These are phyloP conservation scores for Mrakia blollopis DNA, from an alignment of 768 basidiomycete species.

Conservation along the genomic window DNA sequence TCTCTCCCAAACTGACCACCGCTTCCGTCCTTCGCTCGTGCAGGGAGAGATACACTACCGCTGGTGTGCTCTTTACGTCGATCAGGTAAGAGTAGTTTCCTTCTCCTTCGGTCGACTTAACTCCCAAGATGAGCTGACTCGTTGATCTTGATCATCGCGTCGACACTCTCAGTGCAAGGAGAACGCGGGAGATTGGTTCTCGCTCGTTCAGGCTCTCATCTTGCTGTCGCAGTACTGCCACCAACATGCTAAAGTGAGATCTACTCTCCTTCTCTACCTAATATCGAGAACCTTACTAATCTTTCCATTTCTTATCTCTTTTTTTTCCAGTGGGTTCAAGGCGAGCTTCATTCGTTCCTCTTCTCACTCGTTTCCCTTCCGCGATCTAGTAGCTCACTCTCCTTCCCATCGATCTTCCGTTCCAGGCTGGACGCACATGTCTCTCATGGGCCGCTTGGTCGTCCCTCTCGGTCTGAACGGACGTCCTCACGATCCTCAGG, in stretches of 20 bases:
- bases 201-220: neutral
- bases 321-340: neutral
- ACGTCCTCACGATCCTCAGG: neutral
- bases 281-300: neutral
- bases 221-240: neutral
- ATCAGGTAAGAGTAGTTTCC: neutral
- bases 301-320: neutral
- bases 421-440: neutral
- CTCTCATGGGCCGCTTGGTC: neutral
- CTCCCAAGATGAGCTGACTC: neutral
- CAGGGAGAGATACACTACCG: neutral
- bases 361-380: neutral
- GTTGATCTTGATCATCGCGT: neutral
- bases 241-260: neutral
- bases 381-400: neutral
- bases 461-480: neutral
- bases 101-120: too few relatives aligned
- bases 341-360: neutral
- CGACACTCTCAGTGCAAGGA: neutral
- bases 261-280: neutral
- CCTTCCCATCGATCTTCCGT: too few relatives aligned
- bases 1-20: neutral
- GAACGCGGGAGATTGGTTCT: neutral
- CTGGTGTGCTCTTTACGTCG: neutral
- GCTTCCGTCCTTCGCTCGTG: neutral